phyloP scores from a whole-genome alignment of 2,329 filamentous ascomycete species.

The Fusarium sp. region DNA sequence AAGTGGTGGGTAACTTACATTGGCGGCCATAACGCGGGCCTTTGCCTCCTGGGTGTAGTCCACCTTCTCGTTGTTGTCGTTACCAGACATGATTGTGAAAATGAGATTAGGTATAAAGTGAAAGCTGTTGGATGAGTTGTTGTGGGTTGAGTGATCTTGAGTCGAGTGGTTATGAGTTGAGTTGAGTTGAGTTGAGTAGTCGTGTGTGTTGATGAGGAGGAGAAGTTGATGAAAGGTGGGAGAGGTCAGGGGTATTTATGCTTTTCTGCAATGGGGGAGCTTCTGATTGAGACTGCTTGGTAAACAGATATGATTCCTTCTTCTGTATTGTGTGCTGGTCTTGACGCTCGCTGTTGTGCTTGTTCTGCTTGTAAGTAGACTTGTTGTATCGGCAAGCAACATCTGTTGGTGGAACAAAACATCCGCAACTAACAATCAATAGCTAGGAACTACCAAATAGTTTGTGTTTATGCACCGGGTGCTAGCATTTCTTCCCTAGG shows the following conservation, averaged over 20 bases:
- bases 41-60: conserved; percentile 17
- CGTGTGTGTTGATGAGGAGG: background rate
- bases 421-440: background rate
- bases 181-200: background rate
- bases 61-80: background rate
- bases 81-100: conserved; percentile 17
- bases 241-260: conserved; percentile 14
- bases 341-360: background rate
- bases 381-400: background rate
- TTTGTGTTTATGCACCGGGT: background rate
- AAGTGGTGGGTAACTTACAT: background rate
- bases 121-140: background rate
- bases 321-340: background rate
- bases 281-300: background rate
- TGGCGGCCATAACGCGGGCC: conserved; percentile 7
- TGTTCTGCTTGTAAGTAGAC: background rate
- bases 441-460: background rate
- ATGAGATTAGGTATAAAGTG: too few species aligned
- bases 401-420: background rate
- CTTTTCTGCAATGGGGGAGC: background rate
- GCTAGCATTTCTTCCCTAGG: background rate
- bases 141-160: background rate
- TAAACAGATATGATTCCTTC: background rate
- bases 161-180: background rate
- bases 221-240: background rate